phyloP scores from a whole-genome alignment of 2,329 filamentous ascomycete species.

The Botrytis aclada region DNA sequence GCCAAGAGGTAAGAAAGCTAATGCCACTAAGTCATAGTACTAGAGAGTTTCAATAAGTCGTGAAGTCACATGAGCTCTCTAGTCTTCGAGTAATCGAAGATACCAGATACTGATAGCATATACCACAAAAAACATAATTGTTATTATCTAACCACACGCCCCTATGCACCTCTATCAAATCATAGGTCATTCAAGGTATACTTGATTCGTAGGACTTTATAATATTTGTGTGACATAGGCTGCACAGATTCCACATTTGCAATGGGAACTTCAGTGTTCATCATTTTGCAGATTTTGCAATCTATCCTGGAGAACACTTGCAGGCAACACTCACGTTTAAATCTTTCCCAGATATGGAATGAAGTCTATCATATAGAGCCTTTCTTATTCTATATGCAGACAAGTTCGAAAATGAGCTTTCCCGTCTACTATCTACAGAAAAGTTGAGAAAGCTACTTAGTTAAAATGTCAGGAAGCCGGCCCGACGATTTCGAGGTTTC shows the following conservation, averaged over 20 bases:
- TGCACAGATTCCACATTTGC: background rate
- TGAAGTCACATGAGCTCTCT: background rate
- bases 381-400: background rate
- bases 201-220: background rate
- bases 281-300: background rate
- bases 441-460: background rate
- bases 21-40: background rate
- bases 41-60: background rate
- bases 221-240: background rate
- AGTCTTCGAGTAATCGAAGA: background rate
- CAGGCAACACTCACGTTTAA: background rate
- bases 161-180: background rate
- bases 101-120: background rate
- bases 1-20: background rate
- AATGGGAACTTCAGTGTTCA: background rate
- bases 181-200: background rate
- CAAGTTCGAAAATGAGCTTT: too few relatives aligned
- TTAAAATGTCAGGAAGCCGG: background rate
- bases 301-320: fast-evolving
- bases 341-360: too few relatives aligned
- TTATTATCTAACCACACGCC: background rate
- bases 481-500: background rate
- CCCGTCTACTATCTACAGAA: background rate
- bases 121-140: background rate
- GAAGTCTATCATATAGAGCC: fast-evolving